Conservation (phyloP, 2,329 filamentous ascomycete genomes). For the Dactylellina leptospora region DNA sequence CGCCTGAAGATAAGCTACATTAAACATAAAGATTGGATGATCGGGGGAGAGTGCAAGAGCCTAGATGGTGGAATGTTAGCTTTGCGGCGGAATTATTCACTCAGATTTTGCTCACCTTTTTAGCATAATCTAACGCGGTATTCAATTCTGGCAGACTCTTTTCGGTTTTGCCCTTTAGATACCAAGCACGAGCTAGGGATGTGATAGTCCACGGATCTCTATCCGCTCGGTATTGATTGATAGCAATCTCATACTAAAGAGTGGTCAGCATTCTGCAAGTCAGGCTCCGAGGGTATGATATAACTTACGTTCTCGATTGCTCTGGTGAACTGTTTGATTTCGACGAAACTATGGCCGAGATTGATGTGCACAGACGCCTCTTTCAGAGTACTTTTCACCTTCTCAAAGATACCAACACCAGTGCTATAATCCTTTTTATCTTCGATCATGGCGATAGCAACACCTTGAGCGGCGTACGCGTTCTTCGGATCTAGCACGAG, state of each 20-base stretch:
- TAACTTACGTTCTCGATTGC: constrained; percentile 78
- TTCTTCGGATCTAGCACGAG: constrained; percentile 94
- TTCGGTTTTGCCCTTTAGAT: constrained; percentile 77
- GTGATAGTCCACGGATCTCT: constrained; percentile 81
- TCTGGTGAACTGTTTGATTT: constrained; percentile 87
- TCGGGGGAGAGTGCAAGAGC: constrained; percentile 81
- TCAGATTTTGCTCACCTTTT: constrained; percentile 70
- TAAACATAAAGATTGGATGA: constrained; percentile 93
- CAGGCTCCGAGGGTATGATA: neutral
- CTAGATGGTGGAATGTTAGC: constrained; percentile 59
- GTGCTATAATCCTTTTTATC: constrained; percentile 88
- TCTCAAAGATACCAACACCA: constrained; percentile 86
- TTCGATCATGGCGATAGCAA: constrained; percentile 92
- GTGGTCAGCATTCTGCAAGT: constrained; percentile 26
- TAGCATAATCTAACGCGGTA: constrained; percentile 69
- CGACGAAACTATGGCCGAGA: constrained; percentile 88
- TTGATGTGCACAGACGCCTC: constrained; percentile 91
- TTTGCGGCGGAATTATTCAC: neutral
- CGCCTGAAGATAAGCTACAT: constrained; percentile 96
- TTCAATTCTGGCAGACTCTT: constrained; percentile 69
- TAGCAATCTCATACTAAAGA: constrained; percentile 79
- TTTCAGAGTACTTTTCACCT: constrained; percentile 87
- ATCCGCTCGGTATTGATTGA: constrained; percentile 76
- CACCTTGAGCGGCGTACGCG: constrained; percentile 92
- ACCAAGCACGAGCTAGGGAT: constrained; percentile 87